phyloP scores from a whole-genome alignment of 345 rosid species.

The Citrus cavaleriei region DNA sequence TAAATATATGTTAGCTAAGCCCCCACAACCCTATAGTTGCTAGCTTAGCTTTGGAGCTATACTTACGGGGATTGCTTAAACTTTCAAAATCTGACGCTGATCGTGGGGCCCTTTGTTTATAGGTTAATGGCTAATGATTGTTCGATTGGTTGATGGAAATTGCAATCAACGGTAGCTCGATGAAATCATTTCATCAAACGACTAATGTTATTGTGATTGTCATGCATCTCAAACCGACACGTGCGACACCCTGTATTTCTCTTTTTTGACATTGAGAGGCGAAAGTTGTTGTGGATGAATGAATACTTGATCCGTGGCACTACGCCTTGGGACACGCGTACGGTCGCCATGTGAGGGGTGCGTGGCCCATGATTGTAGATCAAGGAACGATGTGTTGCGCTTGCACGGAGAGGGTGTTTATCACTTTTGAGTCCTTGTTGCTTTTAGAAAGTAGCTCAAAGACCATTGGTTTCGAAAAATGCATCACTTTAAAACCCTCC shows the following conservation, averaged over 20 bases:
- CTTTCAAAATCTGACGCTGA: neutral
- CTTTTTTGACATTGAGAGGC: neutral
- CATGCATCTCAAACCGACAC: neutral
- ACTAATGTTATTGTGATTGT: neutral
- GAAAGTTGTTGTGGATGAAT: neutral
- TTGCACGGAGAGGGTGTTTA: neutral
- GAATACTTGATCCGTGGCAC: neutral
- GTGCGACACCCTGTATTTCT: neutral
- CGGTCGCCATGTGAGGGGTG: constrained; percentile 19
- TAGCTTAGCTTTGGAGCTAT: neutral
- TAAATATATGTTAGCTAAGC: neutral
- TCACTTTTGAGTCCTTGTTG: constrained; percentile 3
- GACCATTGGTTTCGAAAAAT: neutral
- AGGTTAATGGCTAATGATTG: no score
- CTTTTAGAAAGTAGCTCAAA: neutral
- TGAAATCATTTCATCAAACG: neutral
- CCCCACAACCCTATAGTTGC: neutral
- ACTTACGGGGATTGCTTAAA: neutral
- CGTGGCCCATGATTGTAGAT: neutral
- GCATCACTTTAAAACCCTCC: neutral
- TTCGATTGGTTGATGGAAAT: neutral
- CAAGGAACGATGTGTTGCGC: neutral
- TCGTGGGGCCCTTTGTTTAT: neutral
- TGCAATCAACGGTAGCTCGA: neutral
- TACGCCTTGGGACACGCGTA: constrained; percentile 19